Base-by-base conservation (phyloP, 2,329 filamentous ascomycete genomes). In the Aspergillus viridinutans region DNA sequence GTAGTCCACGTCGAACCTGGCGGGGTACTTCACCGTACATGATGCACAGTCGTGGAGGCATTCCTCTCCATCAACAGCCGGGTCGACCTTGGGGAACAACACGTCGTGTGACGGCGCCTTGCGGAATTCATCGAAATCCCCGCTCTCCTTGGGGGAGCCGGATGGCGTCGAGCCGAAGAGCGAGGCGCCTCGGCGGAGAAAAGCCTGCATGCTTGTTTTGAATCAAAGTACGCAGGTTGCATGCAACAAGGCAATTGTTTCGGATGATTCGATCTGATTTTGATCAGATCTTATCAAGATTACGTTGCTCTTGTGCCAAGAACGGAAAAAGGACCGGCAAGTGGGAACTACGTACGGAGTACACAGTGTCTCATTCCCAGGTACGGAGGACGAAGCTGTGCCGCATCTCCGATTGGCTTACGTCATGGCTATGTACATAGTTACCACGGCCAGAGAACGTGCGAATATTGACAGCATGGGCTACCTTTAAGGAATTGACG, bases 21-120 rank as follows among this genome's bases (percentile, higher is more conserved):
- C 85, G 40, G 93, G 93, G 71, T 92, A 95, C 59, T 85, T 83
- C 63, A 93, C 81, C 14, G 86, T 84, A 80, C 94, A 97, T 62
- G 80, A 86, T 25, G 85, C 84, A 78, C 93, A 99, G 76, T 97
- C 93, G 72, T 86, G 90, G 55, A 90, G 79, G 72, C 94, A 97
- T 63, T 92, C 92, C 43, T 95, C 90, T 61, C 92, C 93, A 74
- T 97, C 93, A 45, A 90, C 76, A 3, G 82, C 80, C n/a, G 89
- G 85, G 67, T 89, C 82, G 40, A 90, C 90, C 64, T 83, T 85
- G 53, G 86, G 79, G 73, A 97, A 97, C 9, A 97, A 80, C 35
- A 78, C 74, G 45, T 77, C 75, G 49, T 73, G 74, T 48, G 75
- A 74, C 9, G 76, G 71, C 26, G 79, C 78, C 26, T 76, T 82